phyloP scores from a whole-genome alignment of 192 early-diverging fungal species.

The Mortierella claussenii region DNA sequence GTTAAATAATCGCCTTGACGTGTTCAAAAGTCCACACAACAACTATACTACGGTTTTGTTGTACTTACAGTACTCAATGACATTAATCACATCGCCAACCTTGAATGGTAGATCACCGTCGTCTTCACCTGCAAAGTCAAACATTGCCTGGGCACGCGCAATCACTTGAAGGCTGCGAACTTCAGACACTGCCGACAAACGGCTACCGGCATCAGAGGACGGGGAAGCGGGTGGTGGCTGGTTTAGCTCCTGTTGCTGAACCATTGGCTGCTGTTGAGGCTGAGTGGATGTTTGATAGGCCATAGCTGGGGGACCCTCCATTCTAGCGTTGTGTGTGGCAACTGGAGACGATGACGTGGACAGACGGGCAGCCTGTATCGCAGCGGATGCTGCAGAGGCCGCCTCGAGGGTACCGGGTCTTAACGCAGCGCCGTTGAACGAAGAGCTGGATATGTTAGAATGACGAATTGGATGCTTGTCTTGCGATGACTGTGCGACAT shows the following conservation, averaged over 20 bases:
- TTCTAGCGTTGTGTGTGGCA: background rate
- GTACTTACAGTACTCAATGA: slow-evolving; percentile 47
- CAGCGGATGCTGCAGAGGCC: slow-evolving; percentile 36
- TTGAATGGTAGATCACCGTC: slow-evolving; percentile 50
- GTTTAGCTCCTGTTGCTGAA: slow-evolving; percentile 15
- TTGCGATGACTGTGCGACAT: background rate
- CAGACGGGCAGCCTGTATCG: slow-evolving; percentile 31
- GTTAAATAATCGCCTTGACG: too few relatives aligned
- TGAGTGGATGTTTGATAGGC: slow-evolving; percentile 23
- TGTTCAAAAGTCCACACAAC: background rate
- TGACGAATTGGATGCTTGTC: slow-evolving; percentile 1
- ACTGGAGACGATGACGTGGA: slow-evolving; percentile 19
- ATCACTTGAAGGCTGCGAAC: slow-evolving; percentile 36
- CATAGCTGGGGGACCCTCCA: background rate
- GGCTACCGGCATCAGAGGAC: slow-evolving; percentile 26
- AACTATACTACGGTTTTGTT: background rate
- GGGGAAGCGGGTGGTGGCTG: slow-evolving; percentile 28
- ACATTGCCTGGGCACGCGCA: slow-evolving; percentile 48
- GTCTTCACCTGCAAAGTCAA: slow-evolving; percentile 50
- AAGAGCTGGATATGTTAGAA: slow-evolving; percentile 17
- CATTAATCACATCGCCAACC: slow-evolving; percentile 51
- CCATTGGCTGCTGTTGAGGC: slow-evolving; percentile 35
- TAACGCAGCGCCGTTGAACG: slow-evolving; percentile 11
- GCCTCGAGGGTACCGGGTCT: slow-evolving; percentile 15
- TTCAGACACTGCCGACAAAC: slow-evolving; percentile 16